Evolutionary conservation across 2,329 filamentous ascomycete species (phyloP).

Genomic region (Gaeumannomyces sp.): DNA sequence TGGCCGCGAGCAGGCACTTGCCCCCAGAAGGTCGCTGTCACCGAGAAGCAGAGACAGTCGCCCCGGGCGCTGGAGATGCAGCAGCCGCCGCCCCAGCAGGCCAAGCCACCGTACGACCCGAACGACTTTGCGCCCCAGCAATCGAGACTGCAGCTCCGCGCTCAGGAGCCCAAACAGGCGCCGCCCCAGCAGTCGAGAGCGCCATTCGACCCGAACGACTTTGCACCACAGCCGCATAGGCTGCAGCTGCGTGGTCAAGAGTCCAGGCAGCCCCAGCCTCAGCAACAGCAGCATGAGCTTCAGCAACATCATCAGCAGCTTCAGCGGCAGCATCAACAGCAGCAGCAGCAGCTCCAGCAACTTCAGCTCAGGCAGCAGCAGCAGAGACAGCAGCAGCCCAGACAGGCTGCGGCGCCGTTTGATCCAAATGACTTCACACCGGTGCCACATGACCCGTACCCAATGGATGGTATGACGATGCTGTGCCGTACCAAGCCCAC

Average conservation of each 20-base stretch:
- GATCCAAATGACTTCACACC: constrained; percentile 56
- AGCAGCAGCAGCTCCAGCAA: constrained; percentile 19
- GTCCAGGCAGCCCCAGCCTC: neutral
- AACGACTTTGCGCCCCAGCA: neutral
- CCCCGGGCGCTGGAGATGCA: neutral
- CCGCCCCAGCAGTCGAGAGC: constrained; percentile 8
- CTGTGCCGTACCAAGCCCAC: constrained; percentile 63
- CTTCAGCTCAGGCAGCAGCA: constrained; percentile 17
- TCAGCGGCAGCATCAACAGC: constrained; percentile 15
- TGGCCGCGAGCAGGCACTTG: constrained; percentile 43
- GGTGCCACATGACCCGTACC: constrained; percentile 89
- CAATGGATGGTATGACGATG: constrained; percentile 95
- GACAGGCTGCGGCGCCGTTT: constrained; percentile 28
- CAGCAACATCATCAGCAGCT: constrained; percentile 22
- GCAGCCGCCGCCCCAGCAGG: neutral
- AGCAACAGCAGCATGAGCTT: constrained; percentile 10
- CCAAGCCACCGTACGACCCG: neutral
- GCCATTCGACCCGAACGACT: neutral
- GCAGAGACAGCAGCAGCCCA: constrained; percentile 2
- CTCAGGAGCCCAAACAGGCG: neutral
- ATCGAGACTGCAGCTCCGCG: neutral
- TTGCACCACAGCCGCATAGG: neutral
- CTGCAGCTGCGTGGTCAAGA: neutral
- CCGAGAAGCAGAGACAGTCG: neutral
- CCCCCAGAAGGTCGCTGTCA: constrained; percentile 38